Evolutionary conservation across 345 rosid species (phyloP), one percentile per base, ranked within the genome.

Genomic region (Physaria fendleri): DNA sequence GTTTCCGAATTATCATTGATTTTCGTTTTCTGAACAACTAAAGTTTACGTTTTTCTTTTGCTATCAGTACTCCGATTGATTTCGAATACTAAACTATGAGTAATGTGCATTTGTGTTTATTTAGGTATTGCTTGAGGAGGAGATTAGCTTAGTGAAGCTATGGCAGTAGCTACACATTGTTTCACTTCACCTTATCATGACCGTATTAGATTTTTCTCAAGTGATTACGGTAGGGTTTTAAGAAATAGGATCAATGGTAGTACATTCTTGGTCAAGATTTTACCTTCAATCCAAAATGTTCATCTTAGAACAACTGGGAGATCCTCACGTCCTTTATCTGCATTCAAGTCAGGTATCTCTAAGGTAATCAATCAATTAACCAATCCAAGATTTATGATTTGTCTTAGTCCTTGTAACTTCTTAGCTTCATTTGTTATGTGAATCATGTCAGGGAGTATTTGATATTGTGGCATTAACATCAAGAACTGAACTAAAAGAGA

Each of bases 81-180:
- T n/a, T n/a, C n/a, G n/a, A n/a, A n/a, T n/a, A n/a, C n/a, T n/a
- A n/a, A n/a, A n/a, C n/a, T n/a, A n/a, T n/a, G 34, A 8, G 45
- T 55, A 38, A 45, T 56, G 40, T 57, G 56, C 17, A 16, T 24
- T 37, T 65, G 13, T 38, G 5, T 9, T 18, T 25, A 5, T 27
- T 27, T 33, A 65, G 56, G 39, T 46, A 62, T 73, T 69, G 68
- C 8, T 48, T 46, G 59, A 59, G 60, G 74, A 59, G n/a, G n/a
- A 66, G 62, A 63, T 28, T 44, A 55, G 67, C n/a, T 47, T 29
- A 33, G 55, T 52, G 55, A 62, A 80, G 47, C 43, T n/a, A 90
- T 91, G 98, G 79, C 87, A 27, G 62, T 79, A 52, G 65, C 84
- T 57, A 65, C 77, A 29, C 80, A 69, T 37, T 73, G 77, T 39